Evolutionary conservation across 2,329 filamentous ascomycete species (phyloP).

Genomic region (Dactylella cylindrospora): DNA sequence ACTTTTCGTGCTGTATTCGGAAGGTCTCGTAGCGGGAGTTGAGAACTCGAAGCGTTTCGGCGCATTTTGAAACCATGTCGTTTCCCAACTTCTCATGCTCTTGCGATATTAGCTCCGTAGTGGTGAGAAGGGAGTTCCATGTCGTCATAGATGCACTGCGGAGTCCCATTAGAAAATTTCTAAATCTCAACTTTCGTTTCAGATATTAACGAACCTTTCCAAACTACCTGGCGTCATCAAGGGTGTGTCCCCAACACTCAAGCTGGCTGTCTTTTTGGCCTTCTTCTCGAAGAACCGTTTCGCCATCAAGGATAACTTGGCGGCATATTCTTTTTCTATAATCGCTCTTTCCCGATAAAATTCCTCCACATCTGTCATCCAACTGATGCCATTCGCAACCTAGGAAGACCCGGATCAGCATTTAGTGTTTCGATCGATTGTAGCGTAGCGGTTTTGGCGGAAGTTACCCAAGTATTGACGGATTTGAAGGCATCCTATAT

Average conservation of each 20-base stretch:
- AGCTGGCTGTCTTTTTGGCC: slow-evolving; percentile 77
- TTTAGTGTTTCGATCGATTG: neutral
- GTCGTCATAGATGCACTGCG: slow-evolving; percentile 92
- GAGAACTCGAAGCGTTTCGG: slow-evolving; percentile 79
- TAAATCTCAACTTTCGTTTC: slow-evolving; percentile 46
- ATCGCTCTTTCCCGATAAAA: slow-evolving; percentile 93
- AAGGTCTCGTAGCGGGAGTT: slow-evolving; percentile 80
- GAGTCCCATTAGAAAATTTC: slow-evolving; percentile 45
- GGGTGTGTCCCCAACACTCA: slow-evolving; percentile 93
- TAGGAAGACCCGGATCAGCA: too few relatives aligned
- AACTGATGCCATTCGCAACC: slow-evolving; percentile 81
- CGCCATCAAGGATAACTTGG: slow-evolving; percentile 80
- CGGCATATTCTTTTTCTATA: slow-evolving; percentile 95
- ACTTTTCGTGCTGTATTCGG: slow-evolving; percentile 86
- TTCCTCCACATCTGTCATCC: slow-evolving; percentile 94
- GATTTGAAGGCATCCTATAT: slow-evolving; percentile 90
- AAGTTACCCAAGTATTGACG: slow-evolving; percentile 78
- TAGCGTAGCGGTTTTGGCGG: slow-evolving; percentile 11
- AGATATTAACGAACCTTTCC: slow-evolving; percentile 64
- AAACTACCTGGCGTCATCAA: slow-evolving; percentile 91
- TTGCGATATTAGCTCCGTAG: slow-evolving; percentile 79
- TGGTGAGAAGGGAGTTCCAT: slow-evolving; percentile 90
- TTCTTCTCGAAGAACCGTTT: slow-evolving; percentile 99
- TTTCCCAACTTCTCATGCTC: slow-evolving; percentile 85
- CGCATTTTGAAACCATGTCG: slow-evolving; percentile 76